A percentile compares a stretch with the other conserved stretches of the same genome.
Evolutionary conservation across 2,329 filamentous ascomycete species (phyloP).

Genomic region (Pseudogymnoascus sp.): DNA sequence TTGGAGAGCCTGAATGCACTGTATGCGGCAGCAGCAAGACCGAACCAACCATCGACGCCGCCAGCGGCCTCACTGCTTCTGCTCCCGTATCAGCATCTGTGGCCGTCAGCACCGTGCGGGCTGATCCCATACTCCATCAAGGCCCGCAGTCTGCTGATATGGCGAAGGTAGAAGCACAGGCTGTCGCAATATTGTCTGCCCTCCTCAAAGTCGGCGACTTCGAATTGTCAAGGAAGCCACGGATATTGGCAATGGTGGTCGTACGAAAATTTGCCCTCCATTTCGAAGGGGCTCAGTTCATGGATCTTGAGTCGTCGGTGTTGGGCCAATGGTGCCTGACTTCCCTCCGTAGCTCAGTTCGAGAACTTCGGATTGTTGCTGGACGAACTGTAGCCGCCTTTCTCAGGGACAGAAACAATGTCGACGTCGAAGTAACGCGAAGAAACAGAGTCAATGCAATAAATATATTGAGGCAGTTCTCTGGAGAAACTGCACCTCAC

Average conservation of each 20-base stretch:
- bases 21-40: conserved; percentile 22
- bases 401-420: conserved; percentile 39
- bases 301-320: conserved; percentile 58
- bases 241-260: conserved; percentile 63
- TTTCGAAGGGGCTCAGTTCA: conserved; percentile 45
- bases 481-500: conserved; percentile 56
- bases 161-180: conserved; percentile 24
- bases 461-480: conserved; percentile 61
- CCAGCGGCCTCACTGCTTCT: not conserved
- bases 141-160: conserved; percentile 21
- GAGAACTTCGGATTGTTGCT: conserved; percentile 77
- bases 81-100: not conserved
- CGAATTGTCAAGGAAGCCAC: conserved; percentile 46
- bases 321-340: conserved; percentile 75
- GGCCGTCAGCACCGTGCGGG: not conserved
- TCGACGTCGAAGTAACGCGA: conserved; percentile 39
- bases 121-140: not conserved
- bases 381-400: conserved; percentile 37
- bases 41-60: conserved; percentile 12
- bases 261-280: conserved; percentile 64
- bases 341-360: conserved; percentile 71
- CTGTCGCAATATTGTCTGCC: not conserved
- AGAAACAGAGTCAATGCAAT: conserved; percentile 64
- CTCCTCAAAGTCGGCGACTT: conserved; percentile 30
- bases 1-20: conserved; percentile 21